Base-by-base conservation (phyloP, 1,284 basidiomycete genomes). In the Ustilago xerochloae region DNA sequence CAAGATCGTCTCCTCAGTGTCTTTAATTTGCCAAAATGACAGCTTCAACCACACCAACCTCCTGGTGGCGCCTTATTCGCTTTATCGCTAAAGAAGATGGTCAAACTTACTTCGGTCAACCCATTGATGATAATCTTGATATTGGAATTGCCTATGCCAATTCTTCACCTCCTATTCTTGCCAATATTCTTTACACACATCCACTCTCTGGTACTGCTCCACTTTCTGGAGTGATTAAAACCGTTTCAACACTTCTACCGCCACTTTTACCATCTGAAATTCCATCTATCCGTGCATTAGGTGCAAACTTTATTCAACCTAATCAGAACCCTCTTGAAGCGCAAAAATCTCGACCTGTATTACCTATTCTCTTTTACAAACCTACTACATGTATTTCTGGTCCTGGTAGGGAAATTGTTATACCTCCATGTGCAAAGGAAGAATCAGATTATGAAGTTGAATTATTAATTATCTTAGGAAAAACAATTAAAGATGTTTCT, bases 301-400 rank as follows among this genome's bases (percentile, higher is more conserved):
- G 74, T 7, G 74, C 74, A 35, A 77, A 77, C 65, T 77, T 65
- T 26, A 48, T 69, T 7, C 78, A 77, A 20, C 47, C 69, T 4
- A 51, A 51, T 12, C 74, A 78, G 32, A 50, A 66, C 48, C n/a
- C 55, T 0, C 32, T 9, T 12, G 62, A 67, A 2, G 77, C 77
- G 0, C 38, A 58, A 35, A 33, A 46, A 13, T 70, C 75, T 3
- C 58, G 77, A 5, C 67, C 77, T 5, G 15, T 46, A 0, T 26
- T 80, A 8, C 79, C 79, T 7, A 80, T 79, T 45, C 47, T 80
- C 26, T 80, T 80, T 47, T 79, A 77, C 64, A 80, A 80, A 48
- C 74, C 74, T 6, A 33, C 46, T 38, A 41, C 54, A 5, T 43
- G 69, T 0, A 46, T 80, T 26, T 49, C 65, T 8, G 75, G 75